Conservation (phyloP, 352 stramenopile genomes). For the Phytophthora capsici region DNA sequence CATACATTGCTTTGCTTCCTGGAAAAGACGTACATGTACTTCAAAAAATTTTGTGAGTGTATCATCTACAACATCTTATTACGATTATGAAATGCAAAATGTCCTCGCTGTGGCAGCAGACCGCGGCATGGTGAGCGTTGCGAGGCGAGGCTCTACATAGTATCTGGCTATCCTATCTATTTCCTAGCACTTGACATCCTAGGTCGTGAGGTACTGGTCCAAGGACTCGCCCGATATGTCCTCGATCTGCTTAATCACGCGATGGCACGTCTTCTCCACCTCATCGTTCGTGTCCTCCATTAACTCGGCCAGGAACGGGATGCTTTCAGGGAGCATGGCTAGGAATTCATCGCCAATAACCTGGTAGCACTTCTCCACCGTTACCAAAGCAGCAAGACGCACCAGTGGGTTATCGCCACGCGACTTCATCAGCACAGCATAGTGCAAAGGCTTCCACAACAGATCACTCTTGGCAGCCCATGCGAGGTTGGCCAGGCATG, state of each 20-base stretch:
- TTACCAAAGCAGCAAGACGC: conserved; percentile 79
- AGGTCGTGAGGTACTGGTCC: conserved; percentile 86
- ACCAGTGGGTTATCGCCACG: conserved; percentile 66
- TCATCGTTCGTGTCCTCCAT: conserved; percentile 89
- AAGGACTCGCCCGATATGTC: conserved; percentile 90
- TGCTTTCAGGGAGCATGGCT: conserved; percentile 89
- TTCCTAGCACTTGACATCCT: conserved; percentile 21
- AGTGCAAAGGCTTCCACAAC: conserved; percentile 91
- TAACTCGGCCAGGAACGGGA: conserved; percentile 88
- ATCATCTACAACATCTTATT: conserved; percentile 40
- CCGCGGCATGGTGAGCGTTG: not conserved
- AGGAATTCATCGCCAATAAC: conserved; percentile 90
- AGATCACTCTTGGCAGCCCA: conserved; percentile 89
- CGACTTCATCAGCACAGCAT: conserved; percentile 89
- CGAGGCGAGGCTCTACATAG: conserved; percentile 31
- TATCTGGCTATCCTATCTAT: conserved; percentile 42
- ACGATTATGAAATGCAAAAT: conserved; percentile 39
- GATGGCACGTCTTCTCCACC: conserved; percentile 85
- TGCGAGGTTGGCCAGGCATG: conserved; percentile 79
- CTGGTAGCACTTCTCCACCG: conserved; percentile 86
- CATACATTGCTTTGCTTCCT: not conserved
- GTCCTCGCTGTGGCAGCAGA: conserved; percentile 13
- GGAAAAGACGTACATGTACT: not conserved
- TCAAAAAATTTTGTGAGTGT: conserved; percentile 2
- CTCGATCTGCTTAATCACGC: conserved; percentile 91